Percentiles rank a stretch among this genome's conserved stretches.
Conservation (phyloP, 345 rosid species). For the Moricandia moricandioides region DNA sequence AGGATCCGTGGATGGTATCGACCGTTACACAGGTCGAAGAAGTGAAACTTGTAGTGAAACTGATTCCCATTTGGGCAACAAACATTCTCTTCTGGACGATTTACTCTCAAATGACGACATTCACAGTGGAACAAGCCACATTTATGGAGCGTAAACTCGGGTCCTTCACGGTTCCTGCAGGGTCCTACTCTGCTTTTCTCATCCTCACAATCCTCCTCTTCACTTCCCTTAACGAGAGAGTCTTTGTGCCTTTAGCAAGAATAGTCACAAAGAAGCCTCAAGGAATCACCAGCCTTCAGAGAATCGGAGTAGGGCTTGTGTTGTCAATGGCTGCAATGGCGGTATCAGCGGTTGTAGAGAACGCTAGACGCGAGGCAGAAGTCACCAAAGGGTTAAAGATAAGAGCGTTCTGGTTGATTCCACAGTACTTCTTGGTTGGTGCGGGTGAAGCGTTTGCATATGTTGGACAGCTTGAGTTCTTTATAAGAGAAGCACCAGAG, state of each 20-base stretch:
- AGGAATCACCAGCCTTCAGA: conserved; percentile 89
- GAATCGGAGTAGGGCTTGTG: conserved; percentile 72
- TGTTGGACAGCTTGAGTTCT: conserved; percentile 91
- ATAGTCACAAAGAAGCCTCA: conserved; percentile 52
- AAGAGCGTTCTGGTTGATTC: conserved; percentile 80
- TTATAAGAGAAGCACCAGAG: conserved; percentile 84
- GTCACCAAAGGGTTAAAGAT: conserved; percentile 26
- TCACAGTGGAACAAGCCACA: conserved; percentile 80
- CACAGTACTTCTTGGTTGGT: conserved; percentile 80
- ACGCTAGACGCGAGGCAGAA: conserved; percentile 48
- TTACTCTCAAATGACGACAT: conserved; percentile 93
- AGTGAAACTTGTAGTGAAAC: conserved; percentile 69
- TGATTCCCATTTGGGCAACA: conserved; percentile 88
- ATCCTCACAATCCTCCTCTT: conserved; percentile 70
- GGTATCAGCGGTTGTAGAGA: conserved; percentile 59
- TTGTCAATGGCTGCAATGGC: conserved; percentile 68
- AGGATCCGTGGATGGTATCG: conserved; percentile 59
- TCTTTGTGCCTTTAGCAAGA: conserved; percentile 63
- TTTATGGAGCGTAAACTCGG: conserved; percentile 65
- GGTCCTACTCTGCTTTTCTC: conserved; percentile 66
- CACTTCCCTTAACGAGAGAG: conserved; percentile 74
- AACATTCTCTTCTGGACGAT: conserved; percentile 90
- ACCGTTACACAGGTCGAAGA: conserved; percentile 82
- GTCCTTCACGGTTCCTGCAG: conserved; percentile 57
- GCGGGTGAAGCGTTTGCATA: conserved; percentile 94